phyloP scores from a whole-genome alignment of 2,329 filamentous ascomycete genomes.

The Paecilomyces sp. region DNA sequence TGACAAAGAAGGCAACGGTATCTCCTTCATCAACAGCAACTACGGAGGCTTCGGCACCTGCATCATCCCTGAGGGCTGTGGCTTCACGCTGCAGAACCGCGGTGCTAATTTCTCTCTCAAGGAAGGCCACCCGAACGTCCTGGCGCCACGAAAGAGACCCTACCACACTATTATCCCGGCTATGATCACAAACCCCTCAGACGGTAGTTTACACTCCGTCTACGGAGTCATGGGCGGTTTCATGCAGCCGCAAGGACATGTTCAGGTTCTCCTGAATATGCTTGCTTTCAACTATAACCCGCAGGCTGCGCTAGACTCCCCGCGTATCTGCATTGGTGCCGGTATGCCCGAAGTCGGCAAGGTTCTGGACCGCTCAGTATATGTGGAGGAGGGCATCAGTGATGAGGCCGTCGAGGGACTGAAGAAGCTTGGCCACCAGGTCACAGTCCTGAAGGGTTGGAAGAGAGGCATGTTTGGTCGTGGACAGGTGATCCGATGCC shows the following conservation, averaged over 20 bases:
- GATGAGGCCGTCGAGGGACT: constrained; percentile 62
- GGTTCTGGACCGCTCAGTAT: constrained; percentile 58
- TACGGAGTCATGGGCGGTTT: constrained; percentile 98
- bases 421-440: constrained; percentile 62
- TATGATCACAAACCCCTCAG: constrained; percentile 69
- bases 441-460: constrained; percentile 61
- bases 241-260: constrained; percentile 96
- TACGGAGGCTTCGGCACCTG: constrained; percentile 78
- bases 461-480: constrained; percentile 68
- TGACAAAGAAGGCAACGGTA: constrained; percentile 77
- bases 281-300: constrained; percentile 72
- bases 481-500: constrained; percentile 77
- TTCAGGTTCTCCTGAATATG: constrained; percentile 89
- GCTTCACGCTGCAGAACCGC: constrained; percentile 91
- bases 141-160: constrained; percentile 76
- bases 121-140: constrained; percentile 65
- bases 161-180: constrained; percentile 98
- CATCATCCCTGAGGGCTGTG: constrained; percentile 78
- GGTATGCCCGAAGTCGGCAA: constrained; percentile 58
- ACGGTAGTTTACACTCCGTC: constrained; percentile 70
- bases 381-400: constrained; percentile 74
- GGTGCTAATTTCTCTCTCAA: constrained; percentile 75
- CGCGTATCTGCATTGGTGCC: constrained; percentile 79
- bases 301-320: constrained; percentile 84
- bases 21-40: constrained; percentile 95